These are phyloP conservation scores for Syzygium aromaticum DNA, from an alignment of 345 rosid genomes.

Conservation along the genomic window DNA sequence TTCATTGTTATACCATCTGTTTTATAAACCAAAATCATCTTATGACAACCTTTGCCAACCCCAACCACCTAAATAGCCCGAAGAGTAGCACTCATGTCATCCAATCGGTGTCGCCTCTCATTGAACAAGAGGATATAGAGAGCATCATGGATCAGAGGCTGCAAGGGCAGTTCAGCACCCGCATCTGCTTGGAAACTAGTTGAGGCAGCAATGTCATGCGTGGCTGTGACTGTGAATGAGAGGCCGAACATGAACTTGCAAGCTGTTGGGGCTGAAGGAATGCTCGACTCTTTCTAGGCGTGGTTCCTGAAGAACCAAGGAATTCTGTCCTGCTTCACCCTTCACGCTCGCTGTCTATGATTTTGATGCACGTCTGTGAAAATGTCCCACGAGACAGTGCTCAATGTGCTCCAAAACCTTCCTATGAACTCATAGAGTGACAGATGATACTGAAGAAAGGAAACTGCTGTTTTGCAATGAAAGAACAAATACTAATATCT, in stretches of 20 bases:
- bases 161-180: neutral
- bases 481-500: neutral
- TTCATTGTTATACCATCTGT: neutral
- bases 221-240: neutral
- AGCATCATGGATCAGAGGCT: conserved; percentile 11
- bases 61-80: neutral
- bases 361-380: neutral
- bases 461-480: neutral
- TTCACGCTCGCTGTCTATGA: neutral
- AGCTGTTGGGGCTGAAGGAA: conserved; percentile 13
- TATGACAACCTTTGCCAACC: neutral
- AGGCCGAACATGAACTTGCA: conserved; percentile 10
- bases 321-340: too few relatives aligned
- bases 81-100: neutral
- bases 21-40: neutral
- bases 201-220: conserved; percentile 15
- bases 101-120: neutral
- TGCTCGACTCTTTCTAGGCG: neutral
- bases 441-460: neutral
- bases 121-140: conserved; percentile 1
- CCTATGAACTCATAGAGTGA: neutral
- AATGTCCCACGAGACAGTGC: neutral
- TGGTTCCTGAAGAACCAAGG: too few relatives aligned
- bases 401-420: neutral
- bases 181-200: conserved; percentile 17